Evolutionary conservation across 192 early-diverging fungal species (phyloP).

Genomic region (Coemansia sp.): DNA sequence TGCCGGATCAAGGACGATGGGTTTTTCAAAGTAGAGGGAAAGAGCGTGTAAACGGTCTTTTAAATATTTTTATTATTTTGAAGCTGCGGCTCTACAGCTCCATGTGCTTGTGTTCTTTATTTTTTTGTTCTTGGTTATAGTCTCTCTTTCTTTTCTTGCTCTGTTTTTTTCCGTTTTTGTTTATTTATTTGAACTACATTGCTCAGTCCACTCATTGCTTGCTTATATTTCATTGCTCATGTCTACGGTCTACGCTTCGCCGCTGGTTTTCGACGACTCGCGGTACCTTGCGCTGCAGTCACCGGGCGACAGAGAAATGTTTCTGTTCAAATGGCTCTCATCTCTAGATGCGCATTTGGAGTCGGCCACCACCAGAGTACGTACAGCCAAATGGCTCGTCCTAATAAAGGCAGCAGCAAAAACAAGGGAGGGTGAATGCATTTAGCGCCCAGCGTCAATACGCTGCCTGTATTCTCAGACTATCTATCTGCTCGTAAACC

Average conservation of each 20-base stretch:
- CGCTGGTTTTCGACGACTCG: conserved; percentile 55
- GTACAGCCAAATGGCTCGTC: no score
- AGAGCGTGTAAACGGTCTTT: no score
- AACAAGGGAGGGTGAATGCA: no score
- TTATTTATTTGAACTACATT: conserved; percentile 1
- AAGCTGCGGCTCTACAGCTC: no score
- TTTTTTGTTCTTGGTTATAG: neutral
- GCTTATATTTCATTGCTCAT: neutral
- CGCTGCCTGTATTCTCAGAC: no score
- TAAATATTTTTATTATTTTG: no score
- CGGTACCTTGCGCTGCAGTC: conserved; percentile 41
- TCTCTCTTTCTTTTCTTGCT: neutral
- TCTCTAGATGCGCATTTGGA: conserved; percentile 73
- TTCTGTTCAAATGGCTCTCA: conserved; percentile 88
- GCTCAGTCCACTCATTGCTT: neutral
- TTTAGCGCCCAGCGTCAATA: no score
- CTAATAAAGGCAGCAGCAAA: no score
- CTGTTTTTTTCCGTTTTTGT: conserved; percentile 1
- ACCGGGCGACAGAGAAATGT: conserved; percentile 72
- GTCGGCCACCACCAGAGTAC: conserved; percentile 17
- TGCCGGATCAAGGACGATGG: neutral
- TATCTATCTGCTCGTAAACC: no score
- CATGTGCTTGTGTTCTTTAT: neutral
- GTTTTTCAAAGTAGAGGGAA: no score
- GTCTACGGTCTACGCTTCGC: neutral